phyloP scores from a whole-genome alignment of 495 filamentous ascomycete genomes.

The Penicillium alfredii region DNA sequence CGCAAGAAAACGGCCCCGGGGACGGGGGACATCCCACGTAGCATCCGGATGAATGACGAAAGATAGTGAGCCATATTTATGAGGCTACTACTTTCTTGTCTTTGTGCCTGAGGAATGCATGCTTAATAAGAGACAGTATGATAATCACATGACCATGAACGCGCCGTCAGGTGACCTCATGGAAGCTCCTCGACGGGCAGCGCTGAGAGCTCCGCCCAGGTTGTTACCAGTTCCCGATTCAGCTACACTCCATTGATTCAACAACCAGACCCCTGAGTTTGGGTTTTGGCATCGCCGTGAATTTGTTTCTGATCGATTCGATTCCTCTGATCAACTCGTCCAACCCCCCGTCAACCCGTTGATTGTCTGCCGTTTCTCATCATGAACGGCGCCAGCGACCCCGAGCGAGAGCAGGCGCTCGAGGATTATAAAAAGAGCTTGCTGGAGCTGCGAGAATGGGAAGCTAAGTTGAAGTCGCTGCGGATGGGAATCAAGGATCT shows the following conservation, averaged over 20 bases:
- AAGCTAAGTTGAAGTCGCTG: slow-evolving; percentile 88
- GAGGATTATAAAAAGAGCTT: slow-evolving; percentile 88
- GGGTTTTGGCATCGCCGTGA: no score
- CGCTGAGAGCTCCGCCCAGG: slow-evolving; percentile 26
- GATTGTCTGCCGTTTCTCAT: slow-evolving; percentile 16
- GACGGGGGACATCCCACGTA: slow-evolving; percentile 4
- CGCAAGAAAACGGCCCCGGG: no score
- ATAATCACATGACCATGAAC: slow-evolving; percentile 20
- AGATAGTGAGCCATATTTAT: background rate
- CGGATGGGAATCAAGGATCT: slow-evolving; percentile 91
- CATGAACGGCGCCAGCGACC: slow-evolving; percentile 48
- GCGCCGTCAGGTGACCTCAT: slow-evolving; percentile 25
- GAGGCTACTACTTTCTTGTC: slow-evolving; percentile 10
- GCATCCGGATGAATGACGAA: slow-evolving; percentile 13
- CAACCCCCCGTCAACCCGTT: slow-evolving; percentile 1
- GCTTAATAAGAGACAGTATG: slow-evolving; percentile 12
- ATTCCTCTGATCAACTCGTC: no score
- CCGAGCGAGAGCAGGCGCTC: slow-evolving; percentile 76
- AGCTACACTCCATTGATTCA: slow-evolving; percentile 12
- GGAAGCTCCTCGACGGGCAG: slow-evolving; percentile 29
- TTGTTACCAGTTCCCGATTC: slow-evolving; percentile 8
- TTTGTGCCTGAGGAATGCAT: slow-evolving; percentile 18
- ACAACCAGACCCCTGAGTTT: slow-evolving; percentile 5
- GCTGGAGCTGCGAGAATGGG: slow-evolving; percentile 95
- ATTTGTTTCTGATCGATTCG: no score